Evolutionary conservation across 1,139 yeast species (phyloP), one percentile per base, ranked within the genome.

Genomic region (Taiozyma sp.): DNA sequence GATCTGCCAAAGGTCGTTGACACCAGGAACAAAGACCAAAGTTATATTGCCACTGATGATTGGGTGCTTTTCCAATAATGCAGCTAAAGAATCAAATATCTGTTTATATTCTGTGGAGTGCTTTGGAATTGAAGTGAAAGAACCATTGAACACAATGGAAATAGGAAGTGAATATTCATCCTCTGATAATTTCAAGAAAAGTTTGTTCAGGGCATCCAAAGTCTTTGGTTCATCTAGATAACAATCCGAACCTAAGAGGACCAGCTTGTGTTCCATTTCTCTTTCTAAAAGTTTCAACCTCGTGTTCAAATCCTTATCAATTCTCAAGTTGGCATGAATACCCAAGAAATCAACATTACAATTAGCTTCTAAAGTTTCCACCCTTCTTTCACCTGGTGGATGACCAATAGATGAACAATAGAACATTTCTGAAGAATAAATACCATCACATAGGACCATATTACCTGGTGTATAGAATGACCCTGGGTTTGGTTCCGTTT

Each of bases 1-100:
- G 0, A 95, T 82, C 46, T 84, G 84, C 98, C 98, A 93, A 0
- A 97, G 97, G 66, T 93, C 99, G 59, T 89, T 87, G 44, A 82
- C 81, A 0, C 99, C 98, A 0, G 98, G 97, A 1, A 92, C 73
- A 54, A 93, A 79, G 2, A 88, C 70, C 47, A 89, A 69, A 44
- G 81, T 79, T 9, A 81, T 74, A 32, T 70, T 67, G 13, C 70
- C 62, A 14, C 71, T 59, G 4, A 81, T 59, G 8, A 65, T 61
- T 3, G 84, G 83, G 59, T 70, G 81, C 42, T 73, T 70, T 22
- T 78, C 74, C 24, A 86, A 58, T 7, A 83, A 56, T 2, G 70
- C 65, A 0, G 96, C 91, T 23, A 93, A 72, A 12, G 80, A 72
- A 59, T 92, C 96, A 68, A 90, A 89, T 41, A 79, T 74, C 43